These are phyloP conservation scores for Euphorbia lathyris DNA, from an alignment of 345 rosid genomes.

Conservation along the genomic window DNA sequence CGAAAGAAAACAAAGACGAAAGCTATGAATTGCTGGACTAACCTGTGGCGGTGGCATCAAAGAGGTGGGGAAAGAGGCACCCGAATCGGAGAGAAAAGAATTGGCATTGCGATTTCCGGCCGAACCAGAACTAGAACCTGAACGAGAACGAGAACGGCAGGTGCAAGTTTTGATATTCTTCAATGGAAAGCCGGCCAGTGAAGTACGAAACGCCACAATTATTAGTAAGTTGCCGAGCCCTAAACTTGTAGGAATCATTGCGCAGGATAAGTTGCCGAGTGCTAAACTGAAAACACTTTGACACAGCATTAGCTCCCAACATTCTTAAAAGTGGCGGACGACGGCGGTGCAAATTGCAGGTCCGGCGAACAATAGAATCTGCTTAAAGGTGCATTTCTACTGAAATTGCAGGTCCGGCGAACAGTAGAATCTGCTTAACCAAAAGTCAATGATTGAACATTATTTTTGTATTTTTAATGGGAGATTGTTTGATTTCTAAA, in stretches of 20 bases:
- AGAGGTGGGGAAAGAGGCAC: neutral
- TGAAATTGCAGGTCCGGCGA: too few relatives aligned
- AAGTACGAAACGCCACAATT: neutral
- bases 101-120: constrained; percentile 1
- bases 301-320: constrained; percentile 15
- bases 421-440: too few relatives aligned
- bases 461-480: too few relatives aligned
- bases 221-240: too few relatives aligned
- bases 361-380: too few relatives aligned
- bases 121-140: too few relatives aligned
- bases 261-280: constrained; percentile 16
- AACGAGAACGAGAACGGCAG: too few relatives aligned
- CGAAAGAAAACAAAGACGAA: neutral
- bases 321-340: constrained; percentile 2
- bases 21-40: neutral
- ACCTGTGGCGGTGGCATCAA: constrained; percentile 20
- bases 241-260: neutral
- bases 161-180: constrained; percentile 2
- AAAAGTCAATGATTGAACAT: too few relatives aligned
- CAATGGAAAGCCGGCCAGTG: constrained; percentile 10
- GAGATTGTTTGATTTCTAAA: too few relatives aligned
- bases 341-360: too few relatives aligned
- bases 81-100: neutral
- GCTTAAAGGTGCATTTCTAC: too few relatives aligned
- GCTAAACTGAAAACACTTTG: constrained; percentile 21